Percentiles rank a stretch among this genome's conserved stretches.
Conservation (phyloP, 75 land plant species). For the Picea glauca region DNA sequence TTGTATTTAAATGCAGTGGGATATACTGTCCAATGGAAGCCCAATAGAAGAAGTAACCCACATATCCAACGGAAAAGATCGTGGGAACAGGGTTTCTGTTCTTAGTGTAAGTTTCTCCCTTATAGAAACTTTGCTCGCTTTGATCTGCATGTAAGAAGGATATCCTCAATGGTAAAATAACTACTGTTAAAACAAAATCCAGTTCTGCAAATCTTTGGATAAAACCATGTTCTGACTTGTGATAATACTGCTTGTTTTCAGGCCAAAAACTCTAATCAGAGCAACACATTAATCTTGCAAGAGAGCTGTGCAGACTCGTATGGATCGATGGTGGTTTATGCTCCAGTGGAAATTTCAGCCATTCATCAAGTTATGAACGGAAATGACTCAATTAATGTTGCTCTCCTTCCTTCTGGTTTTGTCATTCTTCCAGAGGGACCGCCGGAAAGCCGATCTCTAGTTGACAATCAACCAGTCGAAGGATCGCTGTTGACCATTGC, state of each 20-base stretch:
- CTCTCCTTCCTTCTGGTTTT: constrained; percentile 76
- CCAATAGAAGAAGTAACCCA: constrained; percentile 49
- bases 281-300: constrained; percentile 73
- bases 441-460: constrained; percentile 30
- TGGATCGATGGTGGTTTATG: constrained; percentile 75
- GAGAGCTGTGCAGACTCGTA: constrained; percentile 74
- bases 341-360: constrained; percentile 70
- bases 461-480: constrained; percentile 28
- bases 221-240: neutral
- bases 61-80: constrained; percentile 77
- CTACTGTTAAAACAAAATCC: neutral
- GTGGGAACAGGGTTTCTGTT: constrained; percentile 70
- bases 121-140: neutral
- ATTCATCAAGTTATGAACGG: constrained; percentile 81
- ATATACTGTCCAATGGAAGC: constrained; percentile 58
- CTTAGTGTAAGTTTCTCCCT: constrained; percentile 43
- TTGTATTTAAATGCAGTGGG: constrained; percentile 58
- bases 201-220: neutral
- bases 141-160: neutral
- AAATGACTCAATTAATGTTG: constrained; percentile 66
- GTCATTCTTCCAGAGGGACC: constrained; percentile 82
- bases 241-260: constrained; percentile 12
- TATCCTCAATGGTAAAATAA: no score
- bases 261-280: constrained; percentile 51
- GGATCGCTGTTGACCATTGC: constrained; percentile 78